phyloP scores from a whole-genome alignment of 169 alveolate genomes.

The Babesia bigemina region DNA sequence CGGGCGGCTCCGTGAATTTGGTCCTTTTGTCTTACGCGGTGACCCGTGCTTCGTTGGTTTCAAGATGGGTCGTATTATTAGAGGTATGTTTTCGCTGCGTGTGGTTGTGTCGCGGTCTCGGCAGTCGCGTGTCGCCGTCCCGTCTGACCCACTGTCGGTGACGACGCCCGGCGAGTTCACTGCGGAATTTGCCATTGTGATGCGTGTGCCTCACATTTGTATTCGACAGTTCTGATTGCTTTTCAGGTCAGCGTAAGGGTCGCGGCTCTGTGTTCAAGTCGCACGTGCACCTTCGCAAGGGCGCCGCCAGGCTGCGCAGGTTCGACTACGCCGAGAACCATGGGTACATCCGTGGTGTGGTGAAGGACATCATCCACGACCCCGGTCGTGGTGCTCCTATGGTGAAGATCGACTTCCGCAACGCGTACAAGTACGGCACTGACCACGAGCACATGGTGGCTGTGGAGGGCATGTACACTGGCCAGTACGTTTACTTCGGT shows the following conservation, averaged over 20 bases:
- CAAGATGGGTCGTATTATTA: conserved; percentile 67
- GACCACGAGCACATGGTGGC: conserved; percentile 96
- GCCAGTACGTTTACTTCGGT: conserved; percentile 98
- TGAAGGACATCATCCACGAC: conserved; percentile 96
- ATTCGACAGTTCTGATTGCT: conserved; percentile 30
- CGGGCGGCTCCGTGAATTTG: neutral
- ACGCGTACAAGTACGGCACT: conserved; percentile 94
- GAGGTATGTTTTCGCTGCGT: conserved; percentile 45
- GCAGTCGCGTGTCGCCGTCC: neutral
- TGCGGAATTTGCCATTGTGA: neutral
- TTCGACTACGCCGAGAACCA: conserved; percentile 92
- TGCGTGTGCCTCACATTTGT: neutral
- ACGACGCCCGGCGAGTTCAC: neutral
- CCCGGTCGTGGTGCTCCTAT: conserved; percentile 99
- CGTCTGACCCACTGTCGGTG: neutral
- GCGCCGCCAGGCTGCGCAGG: conserved; percentile 94
- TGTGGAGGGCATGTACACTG: conserved; percentile 98
- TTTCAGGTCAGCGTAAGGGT: conserved; percentile 96
- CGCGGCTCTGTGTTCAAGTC: conserved; percentile 94
- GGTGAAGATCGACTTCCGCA: conserved; percentile 94
- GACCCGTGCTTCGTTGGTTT: neutral
- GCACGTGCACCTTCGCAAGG: conserved; percentile 92
- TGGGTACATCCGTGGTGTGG: conserved; percentile 95
- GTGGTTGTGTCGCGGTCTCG: neutral
- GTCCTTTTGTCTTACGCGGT: no score